Evolutionary conservation across 257 asterid genomes (phyloP), one percentile per base, ranked within the genome.

Genomic region (Solanum ossicruentum): DNA sequence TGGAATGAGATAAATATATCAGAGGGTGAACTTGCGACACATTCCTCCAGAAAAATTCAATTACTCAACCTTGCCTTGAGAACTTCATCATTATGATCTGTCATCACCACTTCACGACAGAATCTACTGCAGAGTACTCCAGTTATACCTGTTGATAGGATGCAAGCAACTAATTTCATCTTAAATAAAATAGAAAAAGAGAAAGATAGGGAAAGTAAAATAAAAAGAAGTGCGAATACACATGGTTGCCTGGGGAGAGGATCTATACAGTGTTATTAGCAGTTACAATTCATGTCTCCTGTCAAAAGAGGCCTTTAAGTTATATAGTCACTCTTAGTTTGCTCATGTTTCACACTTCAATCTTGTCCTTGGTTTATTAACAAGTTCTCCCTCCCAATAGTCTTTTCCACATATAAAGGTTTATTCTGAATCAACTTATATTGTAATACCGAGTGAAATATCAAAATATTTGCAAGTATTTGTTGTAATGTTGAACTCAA

Each of bases 81-180:
- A 91, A 95, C 98, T 91, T 96, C 98, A 5, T 92, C 95, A 75
- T 91, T 95, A 85, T 95, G 98, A 91, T 96, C 99, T 58, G 99
- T 96, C 91, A 96, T 83, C 83, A 93, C 92, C 73, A 93, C 95
- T 86, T 93, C 92, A 28, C 82, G 86, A 89, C 98, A 96, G 86
- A 91, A 96, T 91, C 93, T 91, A 91, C 97, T 89, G 85, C 98
- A 96, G 45, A 93, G 93, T 60, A 96, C 88, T 83, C 99, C 98
- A 4, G 98, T 96, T 86, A 93, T 86, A 81, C 99, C 98, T 95
- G 94, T 88, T 88, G 28, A 23, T 49, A 69, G 47, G 86, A 85
- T 67, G 84, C 28, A 54, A 86, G 83, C 79, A 85, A 32, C 70
- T 79, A 49, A 82, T 66, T 52, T 83, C 9, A 21, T 67, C 70